Base-by-base conservation (phyloP, 148 eudicot genomes). In the Nepenthes gracilis region DNA sequence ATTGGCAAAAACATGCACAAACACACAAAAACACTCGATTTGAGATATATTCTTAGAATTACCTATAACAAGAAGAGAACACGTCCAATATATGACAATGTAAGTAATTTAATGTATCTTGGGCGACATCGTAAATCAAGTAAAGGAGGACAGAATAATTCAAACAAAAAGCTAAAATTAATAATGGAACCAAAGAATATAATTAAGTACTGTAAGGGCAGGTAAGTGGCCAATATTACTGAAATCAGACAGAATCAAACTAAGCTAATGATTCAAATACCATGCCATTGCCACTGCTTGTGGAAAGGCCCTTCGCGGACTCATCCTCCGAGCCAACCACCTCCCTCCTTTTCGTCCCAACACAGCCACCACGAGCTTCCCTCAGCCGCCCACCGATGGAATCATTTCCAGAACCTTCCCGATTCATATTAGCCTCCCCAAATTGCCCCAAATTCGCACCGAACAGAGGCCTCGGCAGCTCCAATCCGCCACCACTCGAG, bases 221-320 rank as follows among this genome's bases (percentile, higher is more conserved):
- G 23, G 23, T 23, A 23, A 23, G 45, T 40, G 45, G 8, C 1
- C 4, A 23, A 23, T 23, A 23, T 23, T 23, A 23, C 23, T 23
- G 23, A 23, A 23, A 49, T 10, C 15, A 49, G 4, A 10, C 12
- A 2, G 1, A 49, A 5, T 54, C 7, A 54, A 4, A n/a, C 4
- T 15, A 2, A 15, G 57, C 33, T 4, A 54, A 15, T 33, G 57
- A 23, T 15, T 48, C 54, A 35, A 59, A 45, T 78, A 76, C 81
- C 81, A 59, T 67, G 64, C 15, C 80, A 77, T 70, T 72, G 77
- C 81, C 74, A 69, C 70, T 69, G 64, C 73, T 68, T 35, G 66
- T 69, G 6, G 77, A 76, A 66, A 70, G 72, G 60, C 64, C 78
- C 68, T 65, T 68, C 43, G 36, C 60, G 36, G 63, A 59, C 58